Evolutionary conservation across 169 alveolate genomes (phyloP), one percentile per base, ranked within the genome.

Genomic region (Cryptosporidium viatorum): DNA sequence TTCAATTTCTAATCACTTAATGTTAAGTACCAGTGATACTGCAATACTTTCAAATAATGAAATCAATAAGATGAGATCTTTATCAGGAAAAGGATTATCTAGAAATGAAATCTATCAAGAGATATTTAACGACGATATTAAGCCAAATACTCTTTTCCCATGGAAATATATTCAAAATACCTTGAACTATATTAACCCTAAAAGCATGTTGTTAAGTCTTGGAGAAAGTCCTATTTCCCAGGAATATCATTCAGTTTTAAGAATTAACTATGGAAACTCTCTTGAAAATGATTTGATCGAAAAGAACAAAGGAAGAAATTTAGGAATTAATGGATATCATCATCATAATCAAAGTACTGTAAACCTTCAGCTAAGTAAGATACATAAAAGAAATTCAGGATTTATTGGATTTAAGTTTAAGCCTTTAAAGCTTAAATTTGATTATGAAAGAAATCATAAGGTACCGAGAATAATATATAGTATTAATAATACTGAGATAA

Each of bases 21-120:
- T 80, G 89, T 59, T 60, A 23, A 80, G 89, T 59, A 80, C 89
- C 33, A 80, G 89, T 41, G 89, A 80, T 33, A 80, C 89, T 43
- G 33, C 43, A 41, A 43, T 80, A 12, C 58, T 26, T 6, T 62
- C 89, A 62, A 29, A 50, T 71, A 33, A 60, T 39, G 75, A 80
- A 18, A 26, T 35, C 6, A 39, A 80, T 26, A 62, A n/a, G 23
- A 41, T 14, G 10, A 59, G 62, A 48, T 2, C 43, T 80, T 37
- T 41, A 6, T 5, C 21, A 16, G 70, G 50, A 33, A 26, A 26
- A 0, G 16, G 7, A 23, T 26, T 26, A 5, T 12, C 1, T 14
- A 71, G 50, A n/a, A 31, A 29, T 37, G 45, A 71, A 21, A 29
- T 50, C 12, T 71, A 71, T n/a, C 43, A 26, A 0, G 69, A 71